These are phyloP conservation scores for Hortiboletus flavorubellus DNA, from an alignment of 768 basidiomycete genomes.

Conservation along the genomic window DNA sequence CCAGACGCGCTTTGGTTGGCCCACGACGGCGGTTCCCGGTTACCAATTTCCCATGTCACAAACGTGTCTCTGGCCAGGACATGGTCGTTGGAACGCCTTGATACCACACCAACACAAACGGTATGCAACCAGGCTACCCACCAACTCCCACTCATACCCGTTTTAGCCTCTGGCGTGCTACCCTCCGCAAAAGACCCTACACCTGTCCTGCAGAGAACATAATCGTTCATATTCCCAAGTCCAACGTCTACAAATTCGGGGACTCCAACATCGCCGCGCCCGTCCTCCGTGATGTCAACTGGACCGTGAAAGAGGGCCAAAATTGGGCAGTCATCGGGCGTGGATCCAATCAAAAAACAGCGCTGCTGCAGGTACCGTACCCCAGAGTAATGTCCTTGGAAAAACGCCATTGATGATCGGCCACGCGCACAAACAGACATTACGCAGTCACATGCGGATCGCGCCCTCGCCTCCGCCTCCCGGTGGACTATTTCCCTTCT, in stretches of 20 bases:
- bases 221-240: conserved; percentile 42
- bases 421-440: conserved; percentile 40
- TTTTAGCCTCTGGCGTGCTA: neutral
- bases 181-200: conserved; percentile 3
- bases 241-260: conserved; percentile 59
- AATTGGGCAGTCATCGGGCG: conserved; percentile 76
- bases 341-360: conserved; percentile 58
- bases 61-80: neutral
- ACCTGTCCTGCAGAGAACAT: neutral
- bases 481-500: conserved; percentile 75
- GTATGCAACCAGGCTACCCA: neutral
- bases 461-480: conserved; percentile 57
- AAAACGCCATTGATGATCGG: neutral
- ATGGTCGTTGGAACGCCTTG: neutral
- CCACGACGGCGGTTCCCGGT: neutral
- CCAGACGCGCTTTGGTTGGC: neutral
- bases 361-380: conserved; percentile 56
- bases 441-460: conserved; percentile 70
- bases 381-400: neutral
- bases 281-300: conserved; percentile 50
- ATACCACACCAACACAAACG: neutral
- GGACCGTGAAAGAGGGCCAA: conserved; percentile 60
- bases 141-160: neutral
- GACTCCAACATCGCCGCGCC: conserved; percentile 45
- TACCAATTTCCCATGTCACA: conserved; percentile 4